These are phyloP conservation scores for Cercospora zeina DNA, from an alignment of 2,329 filamentous ascomycete species.

Conservation along the genomic window DNA sequence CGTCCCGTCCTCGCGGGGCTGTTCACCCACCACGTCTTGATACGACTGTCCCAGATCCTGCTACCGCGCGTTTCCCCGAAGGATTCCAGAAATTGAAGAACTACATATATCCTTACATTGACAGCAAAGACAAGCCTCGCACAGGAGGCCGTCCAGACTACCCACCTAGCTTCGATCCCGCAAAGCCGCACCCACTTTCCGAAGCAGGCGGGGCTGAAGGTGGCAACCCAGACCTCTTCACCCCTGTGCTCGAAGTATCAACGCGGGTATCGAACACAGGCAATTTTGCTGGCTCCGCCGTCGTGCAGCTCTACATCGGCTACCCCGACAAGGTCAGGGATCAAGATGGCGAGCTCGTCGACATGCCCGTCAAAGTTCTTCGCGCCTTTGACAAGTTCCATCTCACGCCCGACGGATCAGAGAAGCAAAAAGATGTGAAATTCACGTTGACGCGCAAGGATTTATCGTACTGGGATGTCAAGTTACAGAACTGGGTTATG, in stretches of 20 bases:
- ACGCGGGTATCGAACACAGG: conserved; percentile 65
- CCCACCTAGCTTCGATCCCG: conserved; percentile 52
- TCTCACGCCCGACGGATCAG: conserved; percentile 29
- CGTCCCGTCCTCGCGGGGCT: conserved; percentile 40
- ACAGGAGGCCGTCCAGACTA: conserved; percentile 47
- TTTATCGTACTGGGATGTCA: conserved; percentile 42
- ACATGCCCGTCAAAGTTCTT: conserved; percentile 52
- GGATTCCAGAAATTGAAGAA: conserved; percentile 64
- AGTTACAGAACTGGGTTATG: conserved; percentile 42
- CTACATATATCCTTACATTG: conserved; percentile 73
- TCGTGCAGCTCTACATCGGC: conserved; percentile 60
- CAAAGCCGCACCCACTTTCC: conserved; percentile 51
- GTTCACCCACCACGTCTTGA: conserved; percentile 58
- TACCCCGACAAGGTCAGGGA: conserved; percentile 41
- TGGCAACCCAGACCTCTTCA: conserved; percentile 67
- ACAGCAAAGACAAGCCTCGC: conserved; percentile 52
- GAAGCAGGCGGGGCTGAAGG: conserved; percentile 68
- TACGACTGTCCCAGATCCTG: conserved; percentile 55
- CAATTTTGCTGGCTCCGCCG: conserved; percentile 52
- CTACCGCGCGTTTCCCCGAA: conserved; percentile 61
- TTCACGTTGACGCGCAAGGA: conserved; percentile 43
- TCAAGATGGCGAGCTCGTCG: conserved; percentile 31
- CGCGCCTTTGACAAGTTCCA: conserved; percentile 49
- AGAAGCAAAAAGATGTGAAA: conserved; percentile 31
- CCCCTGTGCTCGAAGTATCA: conserved; percentile 52